Conservation (phyloP, 179 eudicot genomes). For the Silene vulgaris region DNA sequence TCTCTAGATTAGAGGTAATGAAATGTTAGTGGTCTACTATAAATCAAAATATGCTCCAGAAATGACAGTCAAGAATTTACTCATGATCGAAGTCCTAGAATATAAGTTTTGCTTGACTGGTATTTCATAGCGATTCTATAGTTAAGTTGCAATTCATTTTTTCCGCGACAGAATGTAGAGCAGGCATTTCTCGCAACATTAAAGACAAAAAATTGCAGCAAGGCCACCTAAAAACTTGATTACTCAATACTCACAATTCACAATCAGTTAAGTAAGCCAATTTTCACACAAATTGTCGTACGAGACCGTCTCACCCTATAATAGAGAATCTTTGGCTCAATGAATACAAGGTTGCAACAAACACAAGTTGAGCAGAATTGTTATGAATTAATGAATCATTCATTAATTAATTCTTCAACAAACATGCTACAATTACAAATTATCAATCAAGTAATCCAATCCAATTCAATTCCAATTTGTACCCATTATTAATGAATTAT, state of each 20-base stretch:
- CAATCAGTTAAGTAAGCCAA: too few species aligned
- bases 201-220: neutral
- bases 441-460: neutral
- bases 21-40: too few species aligned
- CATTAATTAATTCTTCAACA: neutral
- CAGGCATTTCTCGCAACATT: neutral
- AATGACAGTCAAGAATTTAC: too few species aligned
- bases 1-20: too few species aligned
- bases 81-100: too few species aligned
- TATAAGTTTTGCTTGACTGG: too few species aligned
- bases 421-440: neutral
- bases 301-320: neutral
- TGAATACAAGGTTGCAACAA: neutral
- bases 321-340: neutral
- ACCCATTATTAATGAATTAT: neutral
- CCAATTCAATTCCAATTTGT: neutral
- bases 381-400: neutral
- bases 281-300: neutral
- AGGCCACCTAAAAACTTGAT: neutral
- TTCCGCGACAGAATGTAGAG: neutral
- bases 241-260: too few species aligned
- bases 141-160: neutral
- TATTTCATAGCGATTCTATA: neutral
- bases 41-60: too few species aligned
- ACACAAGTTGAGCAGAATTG: neutral